phyloP scores from a whole-genome alignment of 129 eudicot genomes.

The Arctium minus region DNA sequence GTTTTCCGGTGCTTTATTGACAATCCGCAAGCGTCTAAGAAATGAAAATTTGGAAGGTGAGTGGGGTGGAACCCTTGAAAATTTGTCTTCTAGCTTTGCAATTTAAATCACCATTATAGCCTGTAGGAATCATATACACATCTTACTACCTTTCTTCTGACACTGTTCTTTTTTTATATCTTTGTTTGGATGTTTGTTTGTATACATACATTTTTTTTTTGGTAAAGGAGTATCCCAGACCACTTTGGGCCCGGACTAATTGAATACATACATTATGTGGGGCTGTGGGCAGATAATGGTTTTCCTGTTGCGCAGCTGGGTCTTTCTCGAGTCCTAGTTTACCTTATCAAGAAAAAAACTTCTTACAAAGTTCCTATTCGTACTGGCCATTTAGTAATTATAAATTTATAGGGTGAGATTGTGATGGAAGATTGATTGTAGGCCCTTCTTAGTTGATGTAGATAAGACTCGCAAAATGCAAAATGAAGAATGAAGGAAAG shows the following conservation, averaged over 20 bases:
- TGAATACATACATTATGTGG: background rate
- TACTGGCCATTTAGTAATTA: background rate
- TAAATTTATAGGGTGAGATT: background rate
- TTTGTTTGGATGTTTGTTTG: background rate
- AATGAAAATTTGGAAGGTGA: slow-evolving; percentile 55
- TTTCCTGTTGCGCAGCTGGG: background rate
- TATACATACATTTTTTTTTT: too few species aligned
- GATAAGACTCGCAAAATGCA: too few species aligned
- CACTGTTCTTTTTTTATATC: background rate
- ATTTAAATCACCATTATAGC: background rate
- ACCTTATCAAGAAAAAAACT: too few species aligned
- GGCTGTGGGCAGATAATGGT: too few species aligned
- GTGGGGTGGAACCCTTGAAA: slow-evolving; percentile 9
- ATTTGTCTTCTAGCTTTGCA: background rate
- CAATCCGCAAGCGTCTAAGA: slow-evolving; percentile 56
- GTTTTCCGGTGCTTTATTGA: slow-evolving; percentile 48
- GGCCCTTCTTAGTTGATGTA: too few species aligned
- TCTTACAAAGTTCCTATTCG: background rate
- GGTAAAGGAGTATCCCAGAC: too few species aligned
- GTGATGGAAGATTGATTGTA: background rate
- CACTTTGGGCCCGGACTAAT: too few species aligned
- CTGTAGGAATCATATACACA: background rate
- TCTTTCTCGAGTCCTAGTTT: background rate
- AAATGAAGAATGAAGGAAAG: background rate
- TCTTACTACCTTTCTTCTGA: background rate